phyloP scores from a whole-genome alignment of 2,329 filamentous ascomycete species.

The Trichophaea hybrida region DNA sequence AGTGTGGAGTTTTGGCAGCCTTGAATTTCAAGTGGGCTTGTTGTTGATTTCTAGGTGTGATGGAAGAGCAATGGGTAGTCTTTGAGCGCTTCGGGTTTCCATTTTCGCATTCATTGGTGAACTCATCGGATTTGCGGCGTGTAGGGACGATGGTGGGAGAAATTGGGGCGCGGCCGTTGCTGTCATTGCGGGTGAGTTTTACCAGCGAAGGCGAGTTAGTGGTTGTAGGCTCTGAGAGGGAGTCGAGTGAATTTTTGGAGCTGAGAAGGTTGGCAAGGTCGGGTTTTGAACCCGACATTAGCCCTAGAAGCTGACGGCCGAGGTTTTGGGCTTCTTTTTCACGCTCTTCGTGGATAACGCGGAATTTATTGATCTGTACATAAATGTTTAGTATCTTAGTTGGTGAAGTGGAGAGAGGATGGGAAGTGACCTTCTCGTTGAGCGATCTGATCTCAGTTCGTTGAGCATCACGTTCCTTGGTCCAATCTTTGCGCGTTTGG shows the following conservation, averaged over 20 bases:
- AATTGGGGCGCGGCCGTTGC: neutral
- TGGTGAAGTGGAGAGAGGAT: neutral
- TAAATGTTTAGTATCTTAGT: conserved; percentile 22
- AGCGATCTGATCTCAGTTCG: neutral
- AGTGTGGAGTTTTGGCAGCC: neutral
- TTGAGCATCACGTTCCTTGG: neutral
- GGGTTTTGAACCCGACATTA: conserved; percentile 6
- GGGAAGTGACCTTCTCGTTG: neutral
- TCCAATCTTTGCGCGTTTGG: neutral
- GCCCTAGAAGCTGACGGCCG: conserved; percentile 14
- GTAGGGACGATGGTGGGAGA: neutral
- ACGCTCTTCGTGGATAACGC: conserved; percentile 28
- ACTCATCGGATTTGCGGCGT: neutral
- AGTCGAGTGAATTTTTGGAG: neutral
- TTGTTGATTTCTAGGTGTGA: neutral
- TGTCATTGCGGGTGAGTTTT: neutral
- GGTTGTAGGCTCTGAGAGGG: neutral
- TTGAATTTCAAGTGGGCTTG: neutral
- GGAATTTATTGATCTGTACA: conserved; percentile 30
- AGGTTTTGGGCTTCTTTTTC: conserved; percentile 18
- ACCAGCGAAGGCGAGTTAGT: neutral
- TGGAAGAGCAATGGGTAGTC: neutral
- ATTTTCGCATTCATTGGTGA: neutral
- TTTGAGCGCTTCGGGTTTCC: neutral
- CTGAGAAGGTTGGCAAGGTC: neutral